phyloP scores from a whole-genome alignment of 2,329 filamentous ascomycete genomes.

The Sarocladiaceae sp. region DNA sequence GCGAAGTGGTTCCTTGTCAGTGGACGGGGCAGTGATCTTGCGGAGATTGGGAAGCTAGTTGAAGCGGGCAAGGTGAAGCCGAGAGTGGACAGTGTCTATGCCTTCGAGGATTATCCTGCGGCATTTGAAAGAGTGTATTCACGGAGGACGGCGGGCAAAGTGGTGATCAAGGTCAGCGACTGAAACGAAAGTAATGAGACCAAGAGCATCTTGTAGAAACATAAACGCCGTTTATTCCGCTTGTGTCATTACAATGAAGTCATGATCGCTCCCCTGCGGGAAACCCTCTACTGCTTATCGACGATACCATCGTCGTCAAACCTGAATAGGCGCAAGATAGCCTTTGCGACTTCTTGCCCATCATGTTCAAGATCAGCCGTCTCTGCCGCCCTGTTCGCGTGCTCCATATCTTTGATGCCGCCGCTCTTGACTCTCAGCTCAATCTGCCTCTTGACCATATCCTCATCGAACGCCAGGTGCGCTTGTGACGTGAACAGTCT shows the following conservation, averaged over 20 bases:
- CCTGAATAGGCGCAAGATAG: conserved; percentile 56
- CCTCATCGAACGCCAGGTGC: conserved; percentile 68
- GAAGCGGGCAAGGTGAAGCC: conserved; percentile 25
- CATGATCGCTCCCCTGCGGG: no score
- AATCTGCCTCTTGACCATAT: conserved; percentile 61
- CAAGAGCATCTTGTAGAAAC: no score
- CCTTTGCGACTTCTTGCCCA: conserved; percentile 58
- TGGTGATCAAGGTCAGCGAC: conserved; percentile 28
- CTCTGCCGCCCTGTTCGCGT: conserved; percentile 55
- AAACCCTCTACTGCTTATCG: no score
- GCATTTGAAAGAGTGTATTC: conserved; percentile 30
- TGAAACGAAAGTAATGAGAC: no score
- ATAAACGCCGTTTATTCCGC: no score
- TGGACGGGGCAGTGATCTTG: conserved; percentile 27
- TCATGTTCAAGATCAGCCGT: conserved; percentile 62
- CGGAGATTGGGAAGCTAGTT: conserved; percentile 26
- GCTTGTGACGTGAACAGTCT: conserved; percentile 69
- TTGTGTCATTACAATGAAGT: no score
- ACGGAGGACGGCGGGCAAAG: conserved; percentile 30
- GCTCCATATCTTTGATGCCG: conserved; percentile 56
- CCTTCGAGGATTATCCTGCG: conserved; percentile 30
- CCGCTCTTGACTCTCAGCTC: conserved; percentile 49
- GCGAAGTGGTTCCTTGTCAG: conserved; percentile 31
- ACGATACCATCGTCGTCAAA: conserved; percentile 37
- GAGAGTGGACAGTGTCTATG: conserved; percentile 30